Percentiles rank a stretch among this genome's conserved stretches.
These are phyloP conservation scores for Sarocladium brachiariae DNA, from an alignment of 2,329 filamentous ascomycete species.

Conservation along the genomic window DNA sequence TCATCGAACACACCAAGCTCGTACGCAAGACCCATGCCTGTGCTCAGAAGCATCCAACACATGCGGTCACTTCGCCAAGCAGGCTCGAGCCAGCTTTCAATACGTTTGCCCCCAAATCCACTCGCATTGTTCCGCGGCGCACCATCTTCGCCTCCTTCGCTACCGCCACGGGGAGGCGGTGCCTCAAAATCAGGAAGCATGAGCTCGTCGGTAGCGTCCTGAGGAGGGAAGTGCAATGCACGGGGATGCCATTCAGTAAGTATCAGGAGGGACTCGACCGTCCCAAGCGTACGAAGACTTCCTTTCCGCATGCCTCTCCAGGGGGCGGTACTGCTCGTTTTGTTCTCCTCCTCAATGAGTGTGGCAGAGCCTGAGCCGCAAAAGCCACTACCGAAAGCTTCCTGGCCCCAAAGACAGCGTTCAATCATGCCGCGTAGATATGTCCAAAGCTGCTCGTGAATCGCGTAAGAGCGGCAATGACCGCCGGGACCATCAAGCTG, in stretches of 20 bases:
- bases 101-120: constrained; percentile 69
- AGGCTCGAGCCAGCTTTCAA: constrained; percentile 94
- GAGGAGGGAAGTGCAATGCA: constrained; percentile 85
- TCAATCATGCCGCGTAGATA: constrained; percentile 94
- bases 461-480: constrained; percentile 76
- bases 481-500: constrained; percentile 73
- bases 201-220: constrained; percentile 65
- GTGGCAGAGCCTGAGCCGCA: constrained; percentile 58
- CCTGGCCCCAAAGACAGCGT: constrained; percentile 89
- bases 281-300: constrained; percentile 82
- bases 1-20: constrained; percentile 95
- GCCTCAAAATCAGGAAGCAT: constrained; percentile 55
- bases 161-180: neutral
- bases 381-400: constrained; percentile 87
- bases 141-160: constrained; percentile 1
- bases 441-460: constrained; percentile 92
- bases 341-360: constrained; percentile 41
- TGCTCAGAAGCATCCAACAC: constrained; percentile 96
- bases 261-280: constrained; percentile 88
- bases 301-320: constrained; percentile 66
- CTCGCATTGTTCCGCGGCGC: constrained; percentile 16
- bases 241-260: constrained; percentile 96
- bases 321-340: constrained; percentile 62
- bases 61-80: constrained; percentile 92
- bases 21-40: constrained; percentile 81